These are phyloP conservation scores for Yarrowia hollandica DNA, from an alignment of 805 yeast genomes.

Conservation along the genomic window DNA sequence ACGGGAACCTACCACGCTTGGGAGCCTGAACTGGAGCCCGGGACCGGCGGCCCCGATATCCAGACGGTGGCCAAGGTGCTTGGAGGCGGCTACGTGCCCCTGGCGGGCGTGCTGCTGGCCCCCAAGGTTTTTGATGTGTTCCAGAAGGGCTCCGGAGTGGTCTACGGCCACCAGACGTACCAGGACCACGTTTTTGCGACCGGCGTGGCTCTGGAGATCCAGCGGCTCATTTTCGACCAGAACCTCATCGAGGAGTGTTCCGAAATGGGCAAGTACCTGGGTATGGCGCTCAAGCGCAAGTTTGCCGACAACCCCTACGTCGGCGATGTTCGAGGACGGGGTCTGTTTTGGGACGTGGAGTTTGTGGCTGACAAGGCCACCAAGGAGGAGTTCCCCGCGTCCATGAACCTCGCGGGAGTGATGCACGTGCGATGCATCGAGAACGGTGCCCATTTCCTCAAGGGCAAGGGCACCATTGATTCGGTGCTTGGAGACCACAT, in stretches of 20 bases:
- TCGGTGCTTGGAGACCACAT: constrained; percentile 26
- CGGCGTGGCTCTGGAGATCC: constrained; percentile 47
- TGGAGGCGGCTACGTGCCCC: constrained; percentile 50
- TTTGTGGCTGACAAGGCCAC: constrained; percentile 55
- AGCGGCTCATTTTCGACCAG: constrained; percentile 44
- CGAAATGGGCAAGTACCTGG: constrained; percentile 48
- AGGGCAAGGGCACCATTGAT: constrained; percentile 30
- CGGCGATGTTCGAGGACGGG: constrained; percentile 65
- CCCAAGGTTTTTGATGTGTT: constrained; percentile 46
- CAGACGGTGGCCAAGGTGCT: constrained; percentile 53
- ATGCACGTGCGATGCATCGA: constrained; percentile 23
- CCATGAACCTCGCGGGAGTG: constrained; percentile 17
- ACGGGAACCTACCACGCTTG: constrained; percentile 52
- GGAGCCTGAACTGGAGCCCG: constrained; percentile 46
- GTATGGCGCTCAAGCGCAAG: constrained; percentile 43
- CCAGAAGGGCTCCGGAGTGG: constrained; percentile 45
- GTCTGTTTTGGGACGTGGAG: constrained; percentile 61
- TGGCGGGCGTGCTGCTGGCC: constrained; percentile 50
- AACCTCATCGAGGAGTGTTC: constrained; percentile 47
- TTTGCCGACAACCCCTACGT: constrained; percentile 44
- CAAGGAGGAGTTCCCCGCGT: constrained; percentile 46
- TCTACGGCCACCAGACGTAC: constrained; percentile 52
- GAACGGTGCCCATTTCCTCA: constrained; percentile 30
- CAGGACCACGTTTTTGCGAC: constrained; percentile 52
- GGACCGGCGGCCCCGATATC: constrained; percentile 47